Percentiles rank a stretch among this genome's conserved stretches.
These are phyloP conservation scores for Zymoseptoria passerinii DNA, from an alignment of 2,329 filamentous ascomycete genomes.

Conservation along the genomic window DNA sequence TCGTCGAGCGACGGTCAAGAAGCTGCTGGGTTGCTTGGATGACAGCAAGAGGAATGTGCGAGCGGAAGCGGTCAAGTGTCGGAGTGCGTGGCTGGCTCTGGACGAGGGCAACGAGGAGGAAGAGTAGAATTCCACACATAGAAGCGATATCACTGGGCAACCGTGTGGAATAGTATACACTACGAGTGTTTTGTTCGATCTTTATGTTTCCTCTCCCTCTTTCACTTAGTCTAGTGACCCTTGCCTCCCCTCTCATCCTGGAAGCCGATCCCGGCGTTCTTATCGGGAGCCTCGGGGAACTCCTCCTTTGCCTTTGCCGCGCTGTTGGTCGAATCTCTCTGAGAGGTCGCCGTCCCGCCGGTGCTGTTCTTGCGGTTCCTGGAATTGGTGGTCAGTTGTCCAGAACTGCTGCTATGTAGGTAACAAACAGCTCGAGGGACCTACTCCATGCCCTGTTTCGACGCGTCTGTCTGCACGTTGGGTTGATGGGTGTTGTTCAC, in stretches of 20 bases:
- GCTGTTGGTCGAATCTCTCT: conserved; percentile 31
- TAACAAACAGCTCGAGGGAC: too few species aligned
- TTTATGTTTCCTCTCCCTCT: not conserved
- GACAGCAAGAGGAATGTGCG: conserved; percentile 56
- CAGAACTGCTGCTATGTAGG: too few species aligned
- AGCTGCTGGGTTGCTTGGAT: conserved; percentile 49
- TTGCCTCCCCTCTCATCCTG: conserved; percentile 44
- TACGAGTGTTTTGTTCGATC: not conserved
- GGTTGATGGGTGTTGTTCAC: conserved; percentile 21
- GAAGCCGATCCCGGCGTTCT: conserved; percentile 38
- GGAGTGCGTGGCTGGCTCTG: conserved; percentile 52
- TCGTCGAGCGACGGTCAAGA: conserved; percentile 49
- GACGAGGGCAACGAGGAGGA: conserved; percentile 52
- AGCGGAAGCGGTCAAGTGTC: conserved; percentile 53
- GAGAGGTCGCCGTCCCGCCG: conserved; percentile 35
- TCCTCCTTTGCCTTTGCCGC: conserved; percentile 39
- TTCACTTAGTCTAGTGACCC: conserved; percentile 24
- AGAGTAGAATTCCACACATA: conserved; percentile 10
- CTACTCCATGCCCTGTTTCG: conserved; percentile 15
- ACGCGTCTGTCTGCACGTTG: conserved; percentile 18
- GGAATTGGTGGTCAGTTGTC: not conserved
- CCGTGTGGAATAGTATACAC: not conserved
- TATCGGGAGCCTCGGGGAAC: conserved; percentile 40
- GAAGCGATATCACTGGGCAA: not conserved
- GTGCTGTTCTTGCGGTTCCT: conserved; percentile 27